Evolutionary conservation across 1,284 basidiomycete species (phyloP).

Genomic region (Schizopora paradoxa): DNA sequence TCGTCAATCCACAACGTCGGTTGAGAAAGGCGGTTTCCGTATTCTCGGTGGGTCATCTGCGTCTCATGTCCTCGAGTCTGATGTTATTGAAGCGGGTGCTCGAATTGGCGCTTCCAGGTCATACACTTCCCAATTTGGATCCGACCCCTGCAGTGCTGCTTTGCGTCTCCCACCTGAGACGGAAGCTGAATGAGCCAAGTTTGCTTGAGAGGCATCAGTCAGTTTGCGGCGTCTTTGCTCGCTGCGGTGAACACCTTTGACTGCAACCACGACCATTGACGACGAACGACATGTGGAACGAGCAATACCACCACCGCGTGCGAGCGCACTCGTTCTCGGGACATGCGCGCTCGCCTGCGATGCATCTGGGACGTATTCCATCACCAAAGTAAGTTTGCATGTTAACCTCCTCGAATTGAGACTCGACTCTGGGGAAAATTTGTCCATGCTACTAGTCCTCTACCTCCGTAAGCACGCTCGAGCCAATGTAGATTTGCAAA

Average conservation of each 20-base stretch:
- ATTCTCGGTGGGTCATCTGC: too few species aligned
- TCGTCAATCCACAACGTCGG: too few species aligned
- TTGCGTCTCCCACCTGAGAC: too few species aligned
- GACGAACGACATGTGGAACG: constrained; percentile 5
- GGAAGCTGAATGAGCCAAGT: too few species aligned
- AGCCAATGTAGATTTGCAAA: not conserved
- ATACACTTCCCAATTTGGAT: too few species aligned
- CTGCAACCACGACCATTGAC: not conserved
- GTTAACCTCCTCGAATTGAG: not conserved
- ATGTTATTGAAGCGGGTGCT: too few species aligned
- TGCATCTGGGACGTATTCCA: constrained; percentile 1
- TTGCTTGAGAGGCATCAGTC: too few species aligned
- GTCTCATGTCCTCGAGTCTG: too few species aligned
- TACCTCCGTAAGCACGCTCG: constrained; percentile 1
- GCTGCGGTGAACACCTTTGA: not conserved
- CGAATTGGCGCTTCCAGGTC: too few species aligned
- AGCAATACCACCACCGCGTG: constrained; percentile 9
- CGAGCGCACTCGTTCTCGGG: constrained; percentile 12
- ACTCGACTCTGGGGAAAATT: not conserved
- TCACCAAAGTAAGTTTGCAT: constrained; percentile 9
- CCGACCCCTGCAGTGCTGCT: too few species aligned
- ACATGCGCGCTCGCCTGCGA: constrained; percentile 3
- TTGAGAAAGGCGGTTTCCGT: too few species aligned
- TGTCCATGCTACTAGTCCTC: constrained; percentile 5
- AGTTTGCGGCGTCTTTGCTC: too few species aligned